Conservation (phyloP, 1,139 yeast genomes). For the Yamadazyma mexicana region DNA sequence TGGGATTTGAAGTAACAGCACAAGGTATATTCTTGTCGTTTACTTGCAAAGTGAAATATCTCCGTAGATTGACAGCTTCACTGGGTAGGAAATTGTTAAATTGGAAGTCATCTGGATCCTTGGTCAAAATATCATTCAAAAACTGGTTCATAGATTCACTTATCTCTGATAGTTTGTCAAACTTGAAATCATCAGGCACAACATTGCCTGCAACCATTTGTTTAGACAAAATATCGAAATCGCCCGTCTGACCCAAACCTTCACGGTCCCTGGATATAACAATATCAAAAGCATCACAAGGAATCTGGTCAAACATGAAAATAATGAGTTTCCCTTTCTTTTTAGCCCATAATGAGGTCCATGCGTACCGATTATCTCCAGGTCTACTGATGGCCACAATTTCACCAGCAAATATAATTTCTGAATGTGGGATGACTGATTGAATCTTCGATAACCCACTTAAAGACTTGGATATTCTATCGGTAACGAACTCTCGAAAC, state of each 20-base stretch:
- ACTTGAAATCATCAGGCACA: slow-evolving; percentile 23
- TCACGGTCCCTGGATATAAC: slow-evolving; percentile 36
- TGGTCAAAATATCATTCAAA: slow-evolving; percentile 14
- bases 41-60: slow-evolving; percentile 62
- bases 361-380: slow-evolving; percentile 53
- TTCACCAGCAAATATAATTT: slow-evolving; percentile 52
- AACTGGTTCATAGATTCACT: slow-evolving; percentile 34
- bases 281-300: slow-evolving; percentile 75
- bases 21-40: slow-evolving; percentile 57
- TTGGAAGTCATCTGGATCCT: slow-evolving; percentile 20
- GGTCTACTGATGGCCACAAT: slow-evolving; percentile 56
- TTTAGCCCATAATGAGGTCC: slow-evolving; percentile 91
- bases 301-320: slow-evolving; percentile 85
- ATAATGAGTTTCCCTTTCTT: slow-evolving; percentile 67
- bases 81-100: slow-evolving; percentile 29
- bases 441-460: slow-evolving; percentile 10
- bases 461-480: slow-evolving; percentile 39
- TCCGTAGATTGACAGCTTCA: slow-evolving; percentile 51
- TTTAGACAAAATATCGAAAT: slow-evolving; percentile 33
- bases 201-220: slow-evolving; percentile 46
- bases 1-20: slow-evolving; percentile 63
- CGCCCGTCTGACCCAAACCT: slow-evolving; percentile 10
- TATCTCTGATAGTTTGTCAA: slow-evolving; percentile 25
- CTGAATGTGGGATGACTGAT: slow-evolving; percentile 14
- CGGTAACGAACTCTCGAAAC: slow-evolving; percentile 64